Percentiles rank a stretch among this genome's conserved stretches.
Conservation (phyloP, 2,329 filamentous ascomycete genomes). For the Periconia macrospinosa region DNA sequence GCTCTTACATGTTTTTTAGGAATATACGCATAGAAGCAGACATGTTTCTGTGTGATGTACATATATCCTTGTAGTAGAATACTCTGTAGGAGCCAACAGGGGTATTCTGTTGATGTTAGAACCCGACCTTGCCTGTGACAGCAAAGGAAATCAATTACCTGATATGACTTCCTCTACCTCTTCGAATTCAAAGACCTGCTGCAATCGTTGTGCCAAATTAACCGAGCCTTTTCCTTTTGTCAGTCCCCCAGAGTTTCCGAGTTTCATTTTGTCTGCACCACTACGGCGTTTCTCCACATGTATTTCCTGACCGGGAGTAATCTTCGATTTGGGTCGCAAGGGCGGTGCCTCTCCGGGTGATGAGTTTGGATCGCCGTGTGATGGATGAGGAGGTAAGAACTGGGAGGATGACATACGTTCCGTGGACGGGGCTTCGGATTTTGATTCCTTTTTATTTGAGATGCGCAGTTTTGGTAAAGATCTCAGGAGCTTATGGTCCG, state of each 20-base stretch:
- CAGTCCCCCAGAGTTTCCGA: slow-evolving; percentile 22
- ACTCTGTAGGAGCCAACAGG: slow-evolving; percentile 90
- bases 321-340: slow-evolving; percentile 21
- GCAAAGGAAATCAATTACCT: slow-evolving; percentile 50
- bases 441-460: slow-evolving; percentile 35
- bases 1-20: slow-evolving; percentile 78
- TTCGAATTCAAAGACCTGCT: slow-evolving; percentile 70
- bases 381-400: slow-evolving; percentile 36
- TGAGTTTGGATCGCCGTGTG: slow-evolving; percentile 17
- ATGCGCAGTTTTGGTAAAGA: slow-evolving; percentile 63
- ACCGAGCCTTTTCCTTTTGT: slow-evolving; percentile 46
- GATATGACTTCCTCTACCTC: slow-evolving; percentile 81
- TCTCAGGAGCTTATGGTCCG: slow-evolving; percentile 66
- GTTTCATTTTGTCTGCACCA: slow-evolving; percentile 27
- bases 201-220: slow-evolving; percentile 70
- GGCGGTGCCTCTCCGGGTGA: slow-evolving; percentile 12
- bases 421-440: slow-evolving; percentile 18
- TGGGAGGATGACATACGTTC: slow-evolving; percentile 57
- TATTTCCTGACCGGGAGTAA: slow-evolving; percentile 22
- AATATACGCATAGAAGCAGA: slow-evolving; percentile 97
- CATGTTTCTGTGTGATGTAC: slow-evolving; percentile 90
- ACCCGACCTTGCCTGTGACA: not conserved
- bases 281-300: slow-evolving; percentile 23
- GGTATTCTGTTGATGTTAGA: slow-evolving; percentile 66
- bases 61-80: slow-evolving; percentile 92